Evolutionary conservation across 179 eudicot genomes (phyloP), one percentile per base, ranked within the genome.

Genomic region (Beta macrorhiza): DNA sequence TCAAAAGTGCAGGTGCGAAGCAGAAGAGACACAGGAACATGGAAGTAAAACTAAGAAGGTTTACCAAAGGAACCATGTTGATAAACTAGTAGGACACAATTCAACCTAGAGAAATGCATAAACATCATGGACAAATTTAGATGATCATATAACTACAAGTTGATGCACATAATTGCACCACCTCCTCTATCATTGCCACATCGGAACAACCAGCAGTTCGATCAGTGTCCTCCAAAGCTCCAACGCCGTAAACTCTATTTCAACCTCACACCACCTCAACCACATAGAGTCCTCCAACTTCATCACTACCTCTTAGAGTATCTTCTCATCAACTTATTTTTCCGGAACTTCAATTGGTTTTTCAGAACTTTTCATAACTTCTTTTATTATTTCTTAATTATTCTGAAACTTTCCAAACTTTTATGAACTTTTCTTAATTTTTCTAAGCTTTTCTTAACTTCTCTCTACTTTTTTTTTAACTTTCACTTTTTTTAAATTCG

Each of bases 151-250:
- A 12, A 22, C 16, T 8, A 72, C 16, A 47, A 49, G 75, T 16
- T 72, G 44, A 73, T 73, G 76, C 44, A 52, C 59, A 73, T 13
- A 45, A 5, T 67, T 32, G 15, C 72, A 67, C 19, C 49, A 67
- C 72, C n/a, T 10, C 67, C 67, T 37, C 10, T 67, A 32, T 9
- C 71, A 13, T 12, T 32, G 72, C 13, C 32, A 72, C 5, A 10
- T 49, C 9, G 11, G 17, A 72, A 37, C 37, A 73, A 52, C 61
- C 64, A 74, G 64, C 25, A 74, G 47, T 29, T 29, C 64, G 25
- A 32, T 15, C 64, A 55, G n/a, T 64, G 22, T 17, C 3, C 64
- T 72, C 61, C 61, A 55, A 73, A 55, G 13, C 62, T 73, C 47
- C 16, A 73, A 55, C 7, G 17, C 37, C 58, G 37, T 55, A 15